Conservation (phyloP, 1,284 basidiomycete species). For the Tranzscheliella williamsii region DNA sequence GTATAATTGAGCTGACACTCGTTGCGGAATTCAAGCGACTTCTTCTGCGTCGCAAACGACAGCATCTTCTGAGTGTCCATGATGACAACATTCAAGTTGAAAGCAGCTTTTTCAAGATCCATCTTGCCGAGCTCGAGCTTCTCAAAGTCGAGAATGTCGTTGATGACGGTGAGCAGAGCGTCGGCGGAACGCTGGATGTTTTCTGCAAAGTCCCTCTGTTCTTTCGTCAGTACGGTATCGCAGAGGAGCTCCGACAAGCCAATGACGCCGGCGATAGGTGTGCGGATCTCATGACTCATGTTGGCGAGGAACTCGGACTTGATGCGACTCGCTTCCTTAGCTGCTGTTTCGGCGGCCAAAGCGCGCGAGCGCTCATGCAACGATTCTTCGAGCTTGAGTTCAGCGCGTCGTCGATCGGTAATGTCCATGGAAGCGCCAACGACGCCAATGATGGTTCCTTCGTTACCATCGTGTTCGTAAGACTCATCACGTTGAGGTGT, state of each 20-base stretch:
- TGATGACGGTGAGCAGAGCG: conserved; percentile 63
- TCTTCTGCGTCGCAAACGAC: conserved; percentile 58
- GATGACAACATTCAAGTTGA: conserved; percentile 61
- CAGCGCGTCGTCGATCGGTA: conserved; percentile 57
- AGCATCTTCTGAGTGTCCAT: conserved; percentile 60
- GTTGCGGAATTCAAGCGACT: conserved; percentile 58
- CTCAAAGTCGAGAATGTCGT: conserved; percentile 63
- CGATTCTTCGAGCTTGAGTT: conserved; percentile 54
- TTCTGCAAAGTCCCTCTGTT: conserved; percentile 63
- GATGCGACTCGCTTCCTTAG: conserved; percentile 66
- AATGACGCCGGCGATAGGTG: conserved; percentile 61
- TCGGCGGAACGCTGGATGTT: conserved; percentile 63
- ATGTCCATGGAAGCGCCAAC: conserved; percentile 62
- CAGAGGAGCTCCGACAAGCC: conserved; percentile 60
- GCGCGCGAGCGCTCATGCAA: conserved; percentile 57
- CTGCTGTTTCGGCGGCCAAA: conserved; percentile 60
- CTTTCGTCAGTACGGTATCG: conserved; percentile 58
- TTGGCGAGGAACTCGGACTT: conserved; percentile 62
- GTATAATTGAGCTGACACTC: conserved; percentile 46
- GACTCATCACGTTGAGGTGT: conserved; percentile 45
- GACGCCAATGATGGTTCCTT: conserved; percentile 54
- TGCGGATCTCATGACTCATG: conserved; percentile 64
- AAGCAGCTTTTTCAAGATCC: conserved; percentile 62
- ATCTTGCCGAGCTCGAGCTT: conserved; percentile 63
- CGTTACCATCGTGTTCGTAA: conserved; percentile 32